phyloP scores from a whole-genome alignment of 2,329 filamentous ascomycete genomes.

The Hypoxylon sp. region DNA sequence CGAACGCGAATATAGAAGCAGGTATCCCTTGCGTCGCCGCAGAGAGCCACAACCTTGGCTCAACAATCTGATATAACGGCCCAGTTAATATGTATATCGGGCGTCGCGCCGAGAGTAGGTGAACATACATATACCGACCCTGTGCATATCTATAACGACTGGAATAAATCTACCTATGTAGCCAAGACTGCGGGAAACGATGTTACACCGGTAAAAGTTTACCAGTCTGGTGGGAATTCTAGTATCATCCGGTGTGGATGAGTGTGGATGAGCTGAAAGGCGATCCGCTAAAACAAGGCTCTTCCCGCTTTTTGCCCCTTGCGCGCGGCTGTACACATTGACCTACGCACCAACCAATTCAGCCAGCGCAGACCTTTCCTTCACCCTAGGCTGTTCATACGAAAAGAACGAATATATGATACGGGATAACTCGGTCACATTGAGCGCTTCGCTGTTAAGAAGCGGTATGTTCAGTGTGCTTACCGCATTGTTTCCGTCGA shows the following conservation, averaged over 20 bases:
- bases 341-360: conserved; percentile 33
- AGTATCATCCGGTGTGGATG: conserved; percentile 5
- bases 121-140: background rate
- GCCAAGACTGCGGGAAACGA: conserved; percentile 24
- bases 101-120: background rate
- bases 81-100: conserved; percentile 8
- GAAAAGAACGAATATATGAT: conserved; percentile 22
- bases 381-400: too few species aligned
- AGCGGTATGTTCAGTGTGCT: background rate
- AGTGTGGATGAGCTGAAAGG: conserved; percentile 26
- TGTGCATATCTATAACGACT: background rate
- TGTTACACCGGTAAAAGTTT: conserved; percentile 41
- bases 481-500: background rate
- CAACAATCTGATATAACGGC: conserved; percentile 1
- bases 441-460: conserved; percentile 23
- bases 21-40: conserved; percentile 4
- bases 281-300: conserved; percentile 21
- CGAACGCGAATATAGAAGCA: background rate
- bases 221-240: conserved; percentile 32
- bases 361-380: conserved; percentile 17
- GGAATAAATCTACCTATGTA: background rate
- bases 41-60: conserved; percentile 10
- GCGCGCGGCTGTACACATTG: conserved; percentile 38
- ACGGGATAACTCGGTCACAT: conserved; percentile 8
- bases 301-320: conserved; percentile 12